A percentile compares a stretch with the other conserved stretches of the same genome.
These are phyloP conservation scores for Jacaranda mimosifolia DNA, from an alignment of 257 asterid species.

Conservation along the genomic window DNA sequence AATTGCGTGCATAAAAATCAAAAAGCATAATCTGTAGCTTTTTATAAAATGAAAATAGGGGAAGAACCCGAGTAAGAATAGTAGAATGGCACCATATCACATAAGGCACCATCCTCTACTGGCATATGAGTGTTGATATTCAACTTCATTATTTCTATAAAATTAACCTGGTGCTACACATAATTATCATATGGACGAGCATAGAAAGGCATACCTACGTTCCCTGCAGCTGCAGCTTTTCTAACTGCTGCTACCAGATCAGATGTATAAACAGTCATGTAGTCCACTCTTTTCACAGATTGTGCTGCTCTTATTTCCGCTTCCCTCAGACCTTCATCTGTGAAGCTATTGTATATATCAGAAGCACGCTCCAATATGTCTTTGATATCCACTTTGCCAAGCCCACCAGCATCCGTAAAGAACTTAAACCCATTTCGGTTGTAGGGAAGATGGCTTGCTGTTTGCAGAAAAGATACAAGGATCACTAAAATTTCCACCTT, in stretches of 20 bases:
- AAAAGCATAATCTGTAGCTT: slow-evolving; percentile 7
- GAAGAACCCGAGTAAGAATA: background rate
- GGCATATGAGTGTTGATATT: too few relatives aligned
- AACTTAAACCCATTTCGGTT: slow-evolving; percentile 96
- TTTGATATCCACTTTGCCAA: slow-evolving; percentile 94
- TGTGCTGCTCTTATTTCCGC: slow-evolving; percentile 55
- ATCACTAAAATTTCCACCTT: slow-evolving; percentile 29
- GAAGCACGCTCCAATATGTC: slow-evolving; percentile 93
- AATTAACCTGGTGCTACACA: background rate
- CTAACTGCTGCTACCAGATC: slow-evolving; percentile 95
- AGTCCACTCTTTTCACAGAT: slow-evolving; percentile 74
- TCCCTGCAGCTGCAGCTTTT: slow-evolving; percentile 97
- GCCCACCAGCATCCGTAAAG: slow-evolving; percentile 92
- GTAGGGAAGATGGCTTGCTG: slow-evolving; percentile 99
- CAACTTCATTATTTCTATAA: background rate
- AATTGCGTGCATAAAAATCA: slow-evolving; percentile 3
- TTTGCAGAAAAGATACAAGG: slow-evolving; percentile 44
- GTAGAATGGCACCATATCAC: slow-evolving; percentile 4
- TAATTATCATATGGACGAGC: slow-evolving; percentile 18
- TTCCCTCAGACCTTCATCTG: slow-evolving; percentile 59
- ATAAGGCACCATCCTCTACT: background rate
- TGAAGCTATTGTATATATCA: slow-evolving; percentile 61
- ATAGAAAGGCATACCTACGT: slow-evolving; percentile 57
- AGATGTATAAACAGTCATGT: slow-evolving; percentile 90
- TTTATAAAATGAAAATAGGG: background rate